Evolutionary conservation across 345 rosid species (phyloP), one percentile per base, ranked within the genome.

Genomic region (Chamaenerion angustifolium): DNA sequence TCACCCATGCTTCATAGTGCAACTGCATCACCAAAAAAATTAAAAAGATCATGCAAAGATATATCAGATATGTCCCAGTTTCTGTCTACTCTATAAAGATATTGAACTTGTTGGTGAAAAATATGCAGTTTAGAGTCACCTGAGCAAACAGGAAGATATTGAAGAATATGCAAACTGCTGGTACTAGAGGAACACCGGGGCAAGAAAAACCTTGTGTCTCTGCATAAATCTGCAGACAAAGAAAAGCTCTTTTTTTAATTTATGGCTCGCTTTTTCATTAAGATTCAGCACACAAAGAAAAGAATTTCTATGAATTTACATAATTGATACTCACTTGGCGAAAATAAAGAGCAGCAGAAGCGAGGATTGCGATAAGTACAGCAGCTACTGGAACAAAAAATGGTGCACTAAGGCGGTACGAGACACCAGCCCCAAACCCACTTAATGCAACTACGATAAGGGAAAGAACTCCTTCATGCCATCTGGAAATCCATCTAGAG

Each of bases 91-190:
- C 27, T 23, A 23, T 23, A 23, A 23, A 23, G 27, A 23, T 23
- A 23, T 23, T 5, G 37, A 31, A 31, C 5, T 23, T 23, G 37
- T 31, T 31, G 8, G 6, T 31, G 37, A 31, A 8, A 7, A 31
- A 31, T 5, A 31, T 5, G 23, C 49, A 46, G 16, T 54, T 54
- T 10, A 43, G 16, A 43, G 14, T 13, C 18, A 92, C 95, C 95
- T 88, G 96, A 69, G 96, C 95, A 73, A 84, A 84, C 61, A 92
- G 76, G 74, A 84, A 92, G 54, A 92, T 78, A 69, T 88, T 92
- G 70, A 92, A 79, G 75, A 88, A 82, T 67, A 92, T 80, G 74
- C 95, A 80, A 53, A 78, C 52, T 35, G 75, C 62, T 43, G 98
- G 98, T 61, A 92, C 46, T 12, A 82, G 43, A 11, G 98, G 96